These are phyloP conservation scores for Podospora conica DNA, from an alignment of 495 filamentous ascomycete genomes.

Conservation along the genomic window DNA sequence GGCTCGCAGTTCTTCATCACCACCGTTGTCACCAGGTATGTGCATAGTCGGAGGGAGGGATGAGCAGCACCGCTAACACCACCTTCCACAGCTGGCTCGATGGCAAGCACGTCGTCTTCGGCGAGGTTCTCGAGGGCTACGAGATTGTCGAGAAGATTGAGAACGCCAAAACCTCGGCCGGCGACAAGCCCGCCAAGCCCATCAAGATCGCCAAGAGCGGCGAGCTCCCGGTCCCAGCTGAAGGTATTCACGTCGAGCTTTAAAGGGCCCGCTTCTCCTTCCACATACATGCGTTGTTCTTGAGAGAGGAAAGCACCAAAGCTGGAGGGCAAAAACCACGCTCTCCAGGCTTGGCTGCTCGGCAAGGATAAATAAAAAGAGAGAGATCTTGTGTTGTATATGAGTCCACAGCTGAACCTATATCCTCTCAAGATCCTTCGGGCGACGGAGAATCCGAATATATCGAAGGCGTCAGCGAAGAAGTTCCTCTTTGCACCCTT, in stretches of 20 bases:
- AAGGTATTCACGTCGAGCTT: slow-evolving; percentile 99
- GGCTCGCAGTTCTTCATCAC: slow-evolving; percentile 99
- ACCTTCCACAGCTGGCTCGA: slow-evolving; percentile 66
- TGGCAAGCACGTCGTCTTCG: slow-evolving; percentile 85
- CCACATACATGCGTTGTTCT: not conserved
- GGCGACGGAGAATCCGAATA: not conserved
- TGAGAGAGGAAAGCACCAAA: not conserved
- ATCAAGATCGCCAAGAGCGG: slow-evolving; percentile 94
- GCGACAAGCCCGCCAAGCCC: slow-evolving; percentile 64
- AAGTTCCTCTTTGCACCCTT: slow-evolving; percentile 1
- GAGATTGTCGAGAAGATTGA: slow-evolving; percentile 87
- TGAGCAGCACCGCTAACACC: slow-evolving; percentile 22
- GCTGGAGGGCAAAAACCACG: not conserved
- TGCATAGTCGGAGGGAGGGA: not conserved
- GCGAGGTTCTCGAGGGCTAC: slow-evolving; percentile 86
- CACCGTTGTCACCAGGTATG: slow-evolving; percentile 74
- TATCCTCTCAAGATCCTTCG: not conserved
- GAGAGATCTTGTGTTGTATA: slow-evolving; percentile 4
- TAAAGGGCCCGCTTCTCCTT: slow-evolving; percentile 43
- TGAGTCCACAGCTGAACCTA: slow-evolving; percentile 9
- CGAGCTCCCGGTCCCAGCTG: slow-evolving; percentile 76
- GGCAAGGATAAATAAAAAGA: slow-evolving; percentile 12
- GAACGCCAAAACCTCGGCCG: slow-evolving; percentile 59
- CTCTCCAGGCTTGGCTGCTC: slow-evolving; percentile 6
- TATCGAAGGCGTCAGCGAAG: not conserved